Conservation (phyloP, 192 early-diverging fungal species). For the Entomortierella parvispora region DNA sequence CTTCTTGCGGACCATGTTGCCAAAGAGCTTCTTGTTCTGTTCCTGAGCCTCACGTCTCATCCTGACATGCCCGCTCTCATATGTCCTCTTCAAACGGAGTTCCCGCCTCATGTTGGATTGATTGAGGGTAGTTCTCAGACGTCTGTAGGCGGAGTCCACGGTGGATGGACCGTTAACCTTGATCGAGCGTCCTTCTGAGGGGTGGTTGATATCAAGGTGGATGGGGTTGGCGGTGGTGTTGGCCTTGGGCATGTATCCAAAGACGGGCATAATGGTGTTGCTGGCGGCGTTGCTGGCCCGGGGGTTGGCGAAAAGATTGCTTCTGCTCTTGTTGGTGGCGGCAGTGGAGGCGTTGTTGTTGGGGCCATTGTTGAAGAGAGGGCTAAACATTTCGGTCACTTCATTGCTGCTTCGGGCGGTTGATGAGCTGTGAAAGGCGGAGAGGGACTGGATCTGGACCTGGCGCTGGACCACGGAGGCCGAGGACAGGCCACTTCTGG, state of each 20-base stretch:
- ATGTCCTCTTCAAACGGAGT: constrained; percentile 27
- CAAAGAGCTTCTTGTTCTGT: constrained; percentile 47
- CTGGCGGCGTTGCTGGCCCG: not conserved
- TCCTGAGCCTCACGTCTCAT: constrained; percentile 51
- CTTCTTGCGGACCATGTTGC: constrained; percentile 50
- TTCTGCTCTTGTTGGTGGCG: constrained; percentile 3
- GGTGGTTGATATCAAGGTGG: constrained; percentile 42
- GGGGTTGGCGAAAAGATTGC: constrained; percentile 18
- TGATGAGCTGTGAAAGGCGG: constrained; percentile 32
- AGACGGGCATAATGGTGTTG: constrained; percentile 11
- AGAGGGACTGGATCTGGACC: constrained; percentile 4
- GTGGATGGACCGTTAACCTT: constrained; percentile 10
- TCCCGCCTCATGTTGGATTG: constrained; percentile 49
- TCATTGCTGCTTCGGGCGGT: constrained; percentile 4
- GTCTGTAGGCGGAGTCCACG: constrained; percentile 32
- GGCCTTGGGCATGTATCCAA: constrained; percentile 19
- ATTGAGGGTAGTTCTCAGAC: constrained; percentile 30
- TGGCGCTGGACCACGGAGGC: constrained; percentile 20
- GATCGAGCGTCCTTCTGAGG: constrained; percentile 41
- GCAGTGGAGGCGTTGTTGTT: not conserved
- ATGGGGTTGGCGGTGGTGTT: constrained; percentile 50
- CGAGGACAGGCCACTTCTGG: constrained; percentile 6
- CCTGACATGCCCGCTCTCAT: constrained; percentile 33
- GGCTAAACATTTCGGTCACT: not conserved
- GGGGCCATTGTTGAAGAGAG: constrained; percentile 2